phyloP scores from a whole-genome alignment of 2,329 filamentous ascomycete species.

The Claviceps maximensis region DNA sequence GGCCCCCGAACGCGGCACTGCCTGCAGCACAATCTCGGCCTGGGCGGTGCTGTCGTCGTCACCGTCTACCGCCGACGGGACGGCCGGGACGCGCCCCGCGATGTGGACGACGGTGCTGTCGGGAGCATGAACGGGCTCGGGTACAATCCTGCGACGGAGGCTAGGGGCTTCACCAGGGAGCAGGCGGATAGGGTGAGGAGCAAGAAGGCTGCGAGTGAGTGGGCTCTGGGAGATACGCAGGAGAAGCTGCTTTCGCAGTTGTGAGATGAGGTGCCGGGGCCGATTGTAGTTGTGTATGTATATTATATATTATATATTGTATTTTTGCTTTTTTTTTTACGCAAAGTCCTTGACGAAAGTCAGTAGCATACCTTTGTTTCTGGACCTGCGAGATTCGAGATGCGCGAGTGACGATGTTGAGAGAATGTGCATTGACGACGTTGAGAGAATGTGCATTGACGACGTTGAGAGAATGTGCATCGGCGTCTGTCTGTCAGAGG shows the following conservation, averaged over 20 bases:
- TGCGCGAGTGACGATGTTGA: no score
- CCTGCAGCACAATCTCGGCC: constrained; percentile 84
- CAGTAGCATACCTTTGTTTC: no score
- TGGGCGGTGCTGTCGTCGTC: constrained; percentile 82
- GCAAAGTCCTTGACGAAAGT: no score
- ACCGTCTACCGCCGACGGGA: constrained; percentile 82
- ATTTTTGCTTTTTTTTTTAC: no score
- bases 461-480: no score
- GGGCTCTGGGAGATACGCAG: constrained; percentile 58
- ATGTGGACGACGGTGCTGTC: constrained; percentile 49
- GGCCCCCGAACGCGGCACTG: constrained; percentile 56
- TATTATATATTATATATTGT: no score
- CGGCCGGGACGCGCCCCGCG: constrained; percentile 46
- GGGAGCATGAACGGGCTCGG: constrained; percentile 57
- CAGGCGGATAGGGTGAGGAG: constrained; percentile 63
- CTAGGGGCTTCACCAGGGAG: constrained; percentile 71
- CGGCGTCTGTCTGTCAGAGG: no score
- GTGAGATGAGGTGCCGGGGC: no score
- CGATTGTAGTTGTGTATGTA: no score
- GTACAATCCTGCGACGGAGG: constrained; percentile 85
- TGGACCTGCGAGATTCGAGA: no score
- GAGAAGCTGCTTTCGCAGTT: constrained; percentile 20
- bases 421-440: no score
- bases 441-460: no score
- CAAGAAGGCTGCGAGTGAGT: constrained; percentile 50